phyloP scores from a whole-genome alignment of 2,329 filamentous ascomycete species.

The Calonectria pteridis region DNA sequence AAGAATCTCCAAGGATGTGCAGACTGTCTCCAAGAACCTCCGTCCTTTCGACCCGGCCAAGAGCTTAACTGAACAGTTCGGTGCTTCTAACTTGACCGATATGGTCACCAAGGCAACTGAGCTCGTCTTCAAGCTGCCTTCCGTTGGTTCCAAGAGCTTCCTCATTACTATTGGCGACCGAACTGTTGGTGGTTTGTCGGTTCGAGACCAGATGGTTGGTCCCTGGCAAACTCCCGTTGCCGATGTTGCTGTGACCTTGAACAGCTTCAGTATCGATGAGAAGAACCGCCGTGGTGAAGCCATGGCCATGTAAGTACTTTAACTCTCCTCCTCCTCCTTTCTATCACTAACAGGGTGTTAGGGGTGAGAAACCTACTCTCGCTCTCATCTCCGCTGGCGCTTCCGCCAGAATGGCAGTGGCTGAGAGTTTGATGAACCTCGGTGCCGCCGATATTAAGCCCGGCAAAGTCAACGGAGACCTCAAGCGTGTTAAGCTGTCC shows the following conservation, averaged over 20 bases:
- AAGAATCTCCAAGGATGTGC: constrained; percentile 43
- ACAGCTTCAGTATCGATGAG: constrained; percentile 75
- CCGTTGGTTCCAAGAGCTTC: constrained; percentile 97
- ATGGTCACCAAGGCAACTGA: constrained; percentile 73
- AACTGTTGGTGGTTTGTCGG: constrained; percentile 88
- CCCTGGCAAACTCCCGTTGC: constrained; percentile 96
- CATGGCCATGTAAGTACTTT: constrained; percentile 79
- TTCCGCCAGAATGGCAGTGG: constrained; percentile 96
- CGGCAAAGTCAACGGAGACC: constrained; percentile 63
- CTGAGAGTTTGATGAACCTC: constrained; percentile 92
- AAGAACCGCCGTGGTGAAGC: constrained; percentile 87
- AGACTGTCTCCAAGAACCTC: constrained; percentile 62
- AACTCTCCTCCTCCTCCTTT: neutral
- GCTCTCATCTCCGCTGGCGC: constrained; percentile 91
- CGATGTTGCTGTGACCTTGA: constrained; percentile 92
- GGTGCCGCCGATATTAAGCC: constrained; percentile 77
- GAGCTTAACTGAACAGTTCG: constrained; percentile 75
- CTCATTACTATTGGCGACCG: constrained; percentile 97
- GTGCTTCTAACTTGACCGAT: constrained; percentile 57
- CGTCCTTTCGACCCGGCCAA: constrained; percentile 77
- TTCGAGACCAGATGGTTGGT: constrained; percentile 94
- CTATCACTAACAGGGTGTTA: constrained; percentile 2
- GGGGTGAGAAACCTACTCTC: constrained; percentile 86
- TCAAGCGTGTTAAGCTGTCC: constrained; percentile 86
- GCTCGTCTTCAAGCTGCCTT: constrained; percentile 84